Evolutionary conservation across 257 asterid species (phyloP).

Genomic region (Przewalskia tangutica): DNA sequence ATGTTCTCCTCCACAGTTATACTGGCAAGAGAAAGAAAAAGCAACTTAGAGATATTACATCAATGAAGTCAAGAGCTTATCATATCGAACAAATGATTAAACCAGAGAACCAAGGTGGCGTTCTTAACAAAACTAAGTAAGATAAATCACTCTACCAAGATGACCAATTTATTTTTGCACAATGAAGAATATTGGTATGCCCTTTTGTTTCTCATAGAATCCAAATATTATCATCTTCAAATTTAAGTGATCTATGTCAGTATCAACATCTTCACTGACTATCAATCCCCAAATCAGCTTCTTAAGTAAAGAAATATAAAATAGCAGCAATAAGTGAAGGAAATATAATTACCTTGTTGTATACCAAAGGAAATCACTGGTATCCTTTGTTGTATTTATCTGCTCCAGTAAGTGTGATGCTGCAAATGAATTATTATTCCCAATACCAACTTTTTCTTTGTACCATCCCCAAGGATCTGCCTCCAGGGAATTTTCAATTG

Average conservation of each 20-base stretch:
- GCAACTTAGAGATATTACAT: neutral
- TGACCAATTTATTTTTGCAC: neutral
- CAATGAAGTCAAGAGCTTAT: neutral
- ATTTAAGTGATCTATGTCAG: too few species aligned
- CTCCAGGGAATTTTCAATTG: slow-evolving; percentile 20
- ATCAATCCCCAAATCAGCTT: neutral
- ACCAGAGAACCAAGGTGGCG: neutral
- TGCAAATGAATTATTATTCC: slow-evolving; percentile 21
- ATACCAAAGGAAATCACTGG: slow-evolving; percentile 71
- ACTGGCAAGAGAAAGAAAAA: slow-evolving; percentile 28
- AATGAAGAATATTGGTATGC: neutral
- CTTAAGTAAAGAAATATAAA: neutral
- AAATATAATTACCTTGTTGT: slow-evolving; percentile 39
- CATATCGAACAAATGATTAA: neutral
- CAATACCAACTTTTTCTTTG: slow-evolving; percentile 47
- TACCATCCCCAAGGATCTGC: slow-evolving; percentile 64
- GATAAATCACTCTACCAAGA: neutral
- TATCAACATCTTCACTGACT: neutral
- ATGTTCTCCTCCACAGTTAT: slow-evolving; percentile 28
- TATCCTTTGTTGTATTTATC: slow-evolving; percentile 72
- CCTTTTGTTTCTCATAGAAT: neutral
- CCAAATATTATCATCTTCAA: neutral
- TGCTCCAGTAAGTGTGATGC: slow-evolving; percentile 55
- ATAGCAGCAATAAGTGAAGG: neutral
- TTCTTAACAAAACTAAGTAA: neutral